Evolutionary conservation across 2,329 filamentous ascomycete genomes (phyloP).

Genomic region (Pseudopithomyces maydicus): DNA sequence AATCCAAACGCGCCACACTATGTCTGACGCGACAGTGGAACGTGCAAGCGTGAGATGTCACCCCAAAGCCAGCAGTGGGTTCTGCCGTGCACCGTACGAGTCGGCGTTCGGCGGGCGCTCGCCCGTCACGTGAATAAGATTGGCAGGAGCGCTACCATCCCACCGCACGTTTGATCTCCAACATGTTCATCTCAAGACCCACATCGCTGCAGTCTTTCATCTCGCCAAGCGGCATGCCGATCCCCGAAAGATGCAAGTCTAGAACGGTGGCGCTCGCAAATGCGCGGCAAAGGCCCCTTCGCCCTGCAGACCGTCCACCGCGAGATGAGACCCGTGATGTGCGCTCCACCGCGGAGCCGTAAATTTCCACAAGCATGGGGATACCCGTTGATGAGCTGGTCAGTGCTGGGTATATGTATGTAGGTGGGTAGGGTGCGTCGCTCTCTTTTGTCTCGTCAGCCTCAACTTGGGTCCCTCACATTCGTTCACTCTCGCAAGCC

Average conservation of each 20-base stretch:
- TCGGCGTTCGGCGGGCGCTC: neutral
- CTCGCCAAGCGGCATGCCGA: constrained; percentile 10
- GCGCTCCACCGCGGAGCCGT: constrained; percentile 6
- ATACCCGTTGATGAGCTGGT: neutral
- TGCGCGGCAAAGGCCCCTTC: neutral
- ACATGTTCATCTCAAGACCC: constrained; percentile 18
- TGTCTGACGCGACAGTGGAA: too few relatives aligned
- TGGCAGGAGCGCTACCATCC: constrained; percentile 17
- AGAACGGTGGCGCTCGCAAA: constrained; percentile 4
- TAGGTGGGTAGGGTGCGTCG: neutral
- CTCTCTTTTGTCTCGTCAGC: constrained; percentile 3
- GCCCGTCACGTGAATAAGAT: neutral
- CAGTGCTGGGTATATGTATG: constrained; percentile 2
- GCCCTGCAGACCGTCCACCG: neutral
- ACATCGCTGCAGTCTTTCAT: constrained; percentile 6
- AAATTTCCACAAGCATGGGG: constrained; percentile 8
- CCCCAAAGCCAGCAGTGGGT: neutral
- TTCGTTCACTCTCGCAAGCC: constrained; percentile 28
- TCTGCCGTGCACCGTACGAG: neutral
- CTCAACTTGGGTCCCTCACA: constrained; percentile 10
- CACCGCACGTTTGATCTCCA: constrained; percentile 43
- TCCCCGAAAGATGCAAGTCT: constrained; percentile 5
- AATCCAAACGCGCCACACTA: too few relatives aligned
- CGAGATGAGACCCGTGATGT: neutral
- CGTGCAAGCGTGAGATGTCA: too few relatives aligned